These are phyloP conservation scores for Termitomyces sp. DNA, from an alignment of 768 basidiomycete species.

Conservation along the genomic window DNA sequence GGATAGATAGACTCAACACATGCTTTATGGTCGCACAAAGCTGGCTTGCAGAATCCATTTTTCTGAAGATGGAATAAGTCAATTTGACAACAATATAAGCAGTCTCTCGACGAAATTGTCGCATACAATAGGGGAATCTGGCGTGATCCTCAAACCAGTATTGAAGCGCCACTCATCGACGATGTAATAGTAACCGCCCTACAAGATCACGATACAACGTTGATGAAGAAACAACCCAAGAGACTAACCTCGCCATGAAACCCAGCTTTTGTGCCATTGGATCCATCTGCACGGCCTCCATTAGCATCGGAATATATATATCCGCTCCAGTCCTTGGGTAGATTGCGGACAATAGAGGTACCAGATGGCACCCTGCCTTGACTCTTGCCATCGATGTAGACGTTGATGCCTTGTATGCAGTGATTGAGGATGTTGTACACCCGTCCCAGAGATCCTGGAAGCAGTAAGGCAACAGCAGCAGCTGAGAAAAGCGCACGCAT, in stretches of 20 bases:
- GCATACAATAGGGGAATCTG: conserved; percentile 20
- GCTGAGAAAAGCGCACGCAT: neutral
- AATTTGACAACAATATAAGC: neutral
- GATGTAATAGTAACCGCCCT: conserved; percentile 28
- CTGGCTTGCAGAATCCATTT: conserved; percentile 20
- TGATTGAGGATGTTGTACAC: conserved; percentile 15
- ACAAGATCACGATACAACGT: neutral
- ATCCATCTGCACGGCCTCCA: conserved; percentile 22
- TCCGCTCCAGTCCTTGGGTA: conserved; percentile 20
- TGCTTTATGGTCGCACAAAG: conserved; percentile 18
- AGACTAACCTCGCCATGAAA: conserved; percentile 23
- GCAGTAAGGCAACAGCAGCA: neutral
- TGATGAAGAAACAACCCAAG: neutral
- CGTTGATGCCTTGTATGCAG: conserved; percentile 8
- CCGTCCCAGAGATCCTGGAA: conserved; percentile 6
- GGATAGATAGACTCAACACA: conserved; percentile 18
- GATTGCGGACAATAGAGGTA: conserved; percentile 3
- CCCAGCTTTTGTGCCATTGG: conserved; percentile 24
- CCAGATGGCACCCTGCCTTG: conserved; percentile 9
- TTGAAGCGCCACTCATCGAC: conserved; percentile 30
- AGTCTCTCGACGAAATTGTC: neutral
- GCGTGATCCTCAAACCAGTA: conserved; percentile 29
- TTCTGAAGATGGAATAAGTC: neutral
- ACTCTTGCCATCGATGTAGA: conserved; percentile 7
- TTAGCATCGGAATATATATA: conserved; percentile 27